These are phyloP conservation scores for Candida cerambycidarum DNA, from an alignment of 805 yeast genomes.

Conservation along the genomic window DNA sequence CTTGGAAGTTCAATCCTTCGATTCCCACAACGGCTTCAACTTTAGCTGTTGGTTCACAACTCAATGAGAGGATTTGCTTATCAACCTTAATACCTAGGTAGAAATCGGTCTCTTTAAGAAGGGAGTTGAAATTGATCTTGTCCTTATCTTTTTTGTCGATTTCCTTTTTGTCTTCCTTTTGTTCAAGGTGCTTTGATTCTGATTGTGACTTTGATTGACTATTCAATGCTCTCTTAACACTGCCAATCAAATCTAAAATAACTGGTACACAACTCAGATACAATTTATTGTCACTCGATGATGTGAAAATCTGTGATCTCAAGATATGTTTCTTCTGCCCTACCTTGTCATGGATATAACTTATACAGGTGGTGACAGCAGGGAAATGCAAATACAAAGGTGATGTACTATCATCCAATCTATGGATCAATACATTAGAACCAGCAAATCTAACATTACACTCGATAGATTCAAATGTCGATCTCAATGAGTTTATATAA, in stretches of 20 bases:
- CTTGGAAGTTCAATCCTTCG: conserved; percentile 60
- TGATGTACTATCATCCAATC: conserved; percentile 41
- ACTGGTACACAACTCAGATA: conserved; percentile 80
- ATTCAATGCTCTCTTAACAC: conserved; percentile 49
- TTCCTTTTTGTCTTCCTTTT: too few relatives aligned
- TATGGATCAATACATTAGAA: conserved; percentile 54
- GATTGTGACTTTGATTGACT: background rate
- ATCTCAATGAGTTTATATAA: conserved; percentile 14
- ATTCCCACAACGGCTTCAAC: conserved; percentile 83
- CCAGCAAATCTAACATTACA: conserved; percentile 65
- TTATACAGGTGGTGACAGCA: conserved; percentile 57
- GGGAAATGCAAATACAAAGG: conserved; percentile 73
- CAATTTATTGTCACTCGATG: conserved; percentile 70
- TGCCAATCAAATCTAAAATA: conserved; percentile 54
- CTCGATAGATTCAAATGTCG: conserved; percentile 42
- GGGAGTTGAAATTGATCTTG: conserved; percentile 19
- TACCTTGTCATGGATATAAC: conserved; percentile 45
- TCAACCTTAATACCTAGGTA: conserved; percentile 64
- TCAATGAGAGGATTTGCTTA: conserved; percentile 70
- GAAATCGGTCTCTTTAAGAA: conserved; percentile 58
- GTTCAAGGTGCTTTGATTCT: background rate
- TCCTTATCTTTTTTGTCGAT: background rate
- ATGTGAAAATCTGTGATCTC: conserved; percentile 54
- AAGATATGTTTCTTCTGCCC: conserved; percentile 44
- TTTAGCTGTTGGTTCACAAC: conserved; percentile 93